Evolutionary conservation across 495 filamentous ascomycete genomes (phyloP).

Genomic region (Achaetomiella virescens): DNA sequence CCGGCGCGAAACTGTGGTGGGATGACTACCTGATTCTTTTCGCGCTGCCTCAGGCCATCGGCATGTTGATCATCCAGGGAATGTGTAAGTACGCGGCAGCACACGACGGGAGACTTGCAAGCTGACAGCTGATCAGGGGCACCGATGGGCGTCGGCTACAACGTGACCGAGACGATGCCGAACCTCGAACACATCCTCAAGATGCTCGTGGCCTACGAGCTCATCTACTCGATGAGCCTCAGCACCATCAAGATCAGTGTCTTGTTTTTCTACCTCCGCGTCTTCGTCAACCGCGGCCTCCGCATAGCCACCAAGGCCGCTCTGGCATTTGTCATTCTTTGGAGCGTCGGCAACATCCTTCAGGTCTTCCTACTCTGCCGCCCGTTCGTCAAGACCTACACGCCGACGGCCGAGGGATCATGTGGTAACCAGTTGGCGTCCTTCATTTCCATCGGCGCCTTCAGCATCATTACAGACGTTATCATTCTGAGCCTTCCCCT

Average conservation of each 20-base stretch:
- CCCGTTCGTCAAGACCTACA: constrained; percentile 17
- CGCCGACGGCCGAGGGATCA: neutral
- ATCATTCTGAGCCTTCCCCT: constrained; percentile 24
- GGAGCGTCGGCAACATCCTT: constrained; percentile 20
- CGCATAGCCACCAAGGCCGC: constrained; percentile 12
- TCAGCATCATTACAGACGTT: constrained; percentile 27
- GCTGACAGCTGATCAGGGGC: constrained; percentile 6
- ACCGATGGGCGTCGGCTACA: constrained; percentile 17
- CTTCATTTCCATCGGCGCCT: constrained; percentile 22
- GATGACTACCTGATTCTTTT: constrained; percentile 30
- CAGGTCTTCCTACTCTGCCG: constrained; percentile 24
- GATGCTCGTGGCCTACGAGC: constrained; percentile 21
- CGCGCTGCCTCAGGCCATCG: constrained; percentile 22
- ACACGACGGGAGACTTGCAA: neutral
- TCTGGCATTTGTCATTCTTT: constrained; percentile 14
- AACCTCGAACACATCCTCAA: constrained; percentile 18
- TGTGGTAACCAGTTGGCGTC: constrained; percentile 18
- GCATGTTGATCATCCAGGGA: constrained; percentile 25
- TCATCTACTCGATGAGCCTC: constrained; percentile 17
- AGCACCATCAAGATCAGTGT: constrained; percentile 23
- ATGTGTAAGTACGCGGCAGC: constrained; percentile 13
- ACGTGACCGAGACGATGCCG: constrained; percentile 6
- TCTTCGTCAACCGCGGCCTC: constrained; percentile 19
- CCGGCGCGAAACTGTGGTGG: constrained; percentile 25
- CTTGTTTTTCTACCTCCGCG: constrained; percentile 26